Evolutionary conservation across 2,329 filamentous ascomycete species (phyloP).

Genomic region (Stachybotrys chartarum): DNA sequence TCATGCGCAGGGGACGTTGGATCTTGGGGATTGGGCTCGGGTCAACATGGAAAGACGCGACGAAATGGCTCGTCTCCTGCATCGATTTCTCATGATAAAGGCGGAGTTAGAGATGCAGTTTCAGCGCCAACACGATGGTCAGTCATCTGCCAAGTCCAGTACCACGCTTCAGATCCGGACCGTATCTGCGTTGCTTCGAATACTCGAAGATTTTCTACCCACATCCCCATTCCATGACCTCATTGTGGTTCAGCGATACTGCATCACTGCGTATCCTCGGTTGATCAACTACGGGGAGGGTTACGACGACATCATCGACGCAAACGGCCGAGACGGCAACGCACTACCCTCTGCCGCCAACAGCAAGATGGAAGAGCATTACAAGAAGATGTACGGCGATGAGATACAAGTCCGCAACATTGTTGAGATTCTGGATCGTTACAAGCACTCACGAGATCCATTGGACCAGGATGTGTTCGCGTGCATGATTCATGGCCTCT

Average conservation of each 20-base stretch:
- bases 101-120: constrained; percentile 70
- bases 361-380: constrained; percentile 91
- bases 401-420: constrained; percentile 82
- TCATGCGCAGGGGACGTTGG: constrained; percentile 72
- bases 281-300: constrained; percentile 95
- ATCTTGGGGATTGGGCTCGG: constrained; percentile 74
- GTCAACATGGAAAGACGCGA: constrained; percentile 59
- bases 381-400: constrained; percentile 95
- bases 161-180: constrained; percentile 79
- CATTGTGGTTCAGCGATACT: constrained; percentile 74
- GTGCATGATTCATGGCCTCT: constrained; percentile 96
- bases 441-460: constrained; percentile 80
- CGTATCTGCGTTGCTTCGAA: constrained; percentile 70
- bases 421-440: constrained; percentile 73
- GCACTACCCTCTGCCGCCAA: constrained; percentile 72
- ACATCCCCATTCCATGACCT: constrained; percentile 58
- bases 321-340: constrained; percentile 76
- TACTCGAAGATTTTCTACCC: constrained; percentile 65
- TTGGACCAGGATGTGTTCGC: constrained; percentile 91
- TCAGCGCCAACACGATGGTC: constrained; percentile 61
- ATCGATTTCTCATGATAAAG: constrained; percentile 79
- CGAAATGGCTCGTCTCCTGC: constrained; percentile 63
- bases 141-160: constrained; percentile 50
- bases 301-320: constrained; percentile 84
- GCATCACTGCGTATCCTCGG: constrained; percentile 86